Conservation (phyloP, 2,329 filamentous ascomycete species). For the Ophiostoma australiae region DNA sequence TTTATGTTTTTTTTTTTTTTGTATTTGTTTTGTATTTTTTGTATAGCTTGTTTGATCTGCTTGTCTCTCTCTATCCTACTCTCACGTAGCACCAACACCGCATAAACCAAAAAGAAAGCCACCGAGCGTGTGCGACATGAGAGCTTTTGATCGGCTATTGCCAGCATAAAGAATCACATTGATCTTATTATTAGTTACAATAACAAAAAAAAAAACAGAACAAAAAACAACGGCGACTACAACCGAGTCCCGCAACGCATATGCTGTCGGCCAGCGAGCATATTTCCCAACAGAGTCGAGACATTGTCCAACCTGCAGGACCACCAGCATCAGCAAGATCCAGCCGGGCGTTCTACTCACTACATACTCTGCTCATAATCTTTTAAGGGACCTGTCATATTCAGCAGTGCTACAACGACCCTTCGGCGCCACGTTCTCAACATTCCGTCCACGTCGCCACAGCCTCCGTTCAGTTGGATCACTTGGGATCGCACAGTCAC, state of each 20-base stretch:
- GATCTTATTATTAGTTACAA: neutral
- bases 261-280: neutral
- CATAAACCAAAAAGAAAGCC: neutral
- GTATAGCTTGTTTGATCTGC: too few species aligned
- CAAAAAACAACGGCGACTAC: too few species aligned
- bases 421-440: constrained; percentile 8
- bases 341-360: neutral
- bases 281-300: constrained; percentile 2
- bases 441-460: neutral
- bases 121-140: neutral
- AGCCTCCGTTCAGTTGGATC: neutral
- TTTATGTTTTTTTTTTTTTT: neutral
- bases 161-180: too few species aligned
- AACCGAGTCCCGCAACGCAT: too few species aligned
- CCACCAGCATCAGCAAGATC: neutral
- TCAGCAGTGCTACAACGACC: neutral
- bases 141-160: neutral
- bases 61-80: too few species aligned
- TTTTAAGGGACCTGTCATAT: constrained; percentile 6
- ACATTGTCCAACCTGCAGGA: neutral
- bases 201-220: neutral
- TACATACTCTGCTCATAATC: too few species aligned
- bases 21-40: too few species aligned
- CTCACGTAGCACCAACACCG: neutral
- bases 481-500: neutral